phyloP scores from a whole-genome alignment of 345 rosid species.

The Acer saccharum region DNA sequence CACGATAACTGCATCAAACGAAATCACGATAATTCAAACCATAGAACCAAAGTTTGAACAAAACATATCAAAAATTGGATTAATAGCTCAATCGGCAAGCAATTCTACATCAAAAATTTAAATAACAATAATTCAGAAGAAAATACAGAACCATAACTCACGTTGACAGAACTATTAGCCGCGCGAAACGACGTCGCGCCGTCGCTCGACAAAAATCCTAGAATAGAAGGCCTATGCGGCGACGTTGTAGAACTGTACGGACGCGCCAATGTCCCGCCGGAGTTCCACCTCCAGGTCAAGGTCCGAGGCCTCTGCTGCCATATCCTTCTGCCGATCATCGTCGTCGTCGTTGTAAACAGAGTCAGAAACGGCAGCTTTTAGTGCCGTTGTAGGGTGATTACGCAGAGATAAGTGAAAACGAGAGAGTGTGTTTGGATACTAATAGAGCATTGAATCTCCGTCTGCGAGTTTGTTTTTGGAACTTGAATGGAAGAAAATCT shows the following conservation, averaged over 20 bases:
- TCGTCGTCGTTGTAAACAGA: background rate
- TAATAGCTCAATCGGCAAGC: background rate
- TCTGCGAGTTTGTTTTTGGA: background rate
- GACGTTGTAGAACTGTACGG: conserved; percentile 20
- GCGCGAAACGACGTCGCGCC: conserved; percentile 17
- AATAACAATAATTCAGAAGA: background rate
- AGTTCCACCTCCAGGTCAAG: conserved; percentile 22
- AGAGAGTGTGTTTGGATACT: background rate
- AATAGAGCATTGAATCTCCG: background rate
- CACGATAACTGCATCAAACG: too few relatives aligned
- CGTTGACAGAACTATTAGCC: conserved; percentile 14
- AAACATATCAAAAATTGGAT: too few relatives aligned
- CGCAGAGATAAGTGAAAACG: background rate
- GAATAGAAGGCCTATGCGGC: background rate
- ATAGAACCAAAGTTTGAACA: too few relatives aligned
- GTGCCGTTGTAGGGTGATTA: background rate
- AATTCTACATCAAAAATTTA: background rate
- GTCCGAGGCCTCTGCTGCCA: conserved; percentile 30
- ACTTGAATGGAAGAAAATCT: background rate
- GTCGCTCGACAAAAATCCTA: conserved; percentile 3
- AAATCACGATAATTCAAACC: too few relatives aligned
- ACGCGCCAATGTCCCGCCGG: conserved; percentile 16
- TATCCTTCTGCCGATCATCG: conserved; percentile 37
- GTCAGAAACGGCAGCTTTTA: background rate
- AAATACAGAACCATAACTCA: conserved; percentile 29